phyloP scores from a whole-genome alignment of 2,329 filamentous ascomycete species.

The Venturia asperata region DNA sequence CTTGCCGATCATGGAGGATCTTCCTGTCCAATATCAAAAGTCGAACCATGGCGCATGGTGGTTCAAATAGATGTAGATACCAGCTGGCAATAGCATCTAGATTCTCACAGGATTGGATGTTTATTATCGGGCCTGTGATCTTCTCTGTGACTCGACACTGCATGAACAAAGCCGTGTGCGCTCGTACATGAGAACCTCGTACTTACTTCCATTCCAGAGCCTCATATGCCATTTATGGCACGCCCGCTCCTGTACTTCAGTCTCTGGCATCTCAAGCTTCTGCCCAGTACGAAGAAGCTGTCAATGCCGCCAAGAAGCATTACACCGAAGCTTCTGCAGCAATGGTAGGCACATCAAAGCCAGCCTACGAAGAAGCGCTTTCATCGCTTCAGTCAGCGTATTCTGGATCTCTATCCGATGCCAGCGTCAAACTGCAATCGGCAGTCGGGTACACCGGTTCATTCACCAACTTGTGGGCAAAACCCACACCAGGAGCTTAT shows the following conservation, averaged over 20 bases:
- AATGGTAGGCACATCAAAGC: slow-evolving; percentile 61
- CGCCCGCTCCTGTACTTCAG: slow-evolving; percentile 39
- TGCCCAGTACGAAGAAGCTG: slow-evolving; percentile 56
- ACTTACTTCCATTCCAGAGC: slow-evolving; percentile 33
- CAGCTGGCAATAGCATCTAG: neutral
- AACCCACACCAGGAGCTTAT: slow-evolving; percentile 42
- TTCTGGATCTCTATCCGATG: slow-evolving; percentile 56
- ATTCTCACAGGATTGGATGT: slow-evolving; percentile 10
- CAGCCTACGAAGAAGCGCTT: slow-evolving; percentile 61
- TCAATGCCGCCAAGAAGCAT: slow-evolving; percentile 59
- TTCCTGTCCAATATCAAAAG: neutral
- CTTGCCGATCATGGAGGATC: neutral
- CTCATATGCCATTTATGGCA: slow-evolving; percentile 50
- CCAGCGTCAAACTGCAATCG: slow-evolving; percentile 51
- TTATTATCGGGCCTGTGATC: neutral
- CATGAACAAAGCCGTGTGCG: neutral
- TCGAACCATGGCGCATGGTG: neutral
- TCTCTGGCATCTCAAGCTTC: slow-evolving; percentile 44
- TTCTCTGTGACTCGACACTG: neutral
- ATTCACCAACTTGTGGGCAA: slow-evolving; percentile 25
- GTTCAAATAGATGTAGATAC: slow-evolving; percentile 7
- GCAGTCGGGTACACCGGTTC: slow-evolving; percentile 50
- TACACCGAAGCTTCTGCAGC: slow-evolving; percentile 60
- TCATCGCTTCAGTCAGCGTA: slow-evolving; percentile 63
- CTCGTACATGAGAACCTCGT: neutral